A percentile compares a stretch with the other conserved stretches of the same genome.
Conservation (phyloP, 2,329 filamentous ascomycete species). For the Lanzia echinophila region DNA sequence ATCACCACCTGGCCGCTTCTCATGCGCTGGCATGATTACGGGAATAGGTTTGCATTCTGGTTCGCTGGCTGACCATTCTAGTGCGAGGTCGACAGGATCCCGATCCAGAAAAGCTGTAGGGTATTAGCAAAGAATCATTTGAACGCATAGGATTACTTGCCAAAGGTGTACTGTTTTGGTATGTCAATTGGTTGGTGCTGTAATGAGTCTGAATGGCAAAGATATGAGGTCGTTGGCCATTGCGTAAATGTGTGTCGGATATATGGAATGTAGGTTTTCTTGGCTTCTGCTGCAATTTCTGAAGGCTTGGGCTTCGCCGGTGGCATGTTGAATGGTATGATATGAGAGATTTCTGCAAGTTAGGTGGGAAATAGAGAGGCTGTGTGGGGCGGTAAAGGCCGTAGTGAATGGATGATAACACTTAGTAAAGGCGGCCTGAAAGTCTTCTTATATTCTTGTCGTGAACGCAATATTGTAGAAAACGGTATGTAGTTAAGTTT, state of each 20-base stretch:
- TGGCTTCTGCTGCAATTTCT: constrained; percentile 68
- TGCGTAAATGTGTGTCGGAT: constrained; percentile 50
- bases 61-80: constrained; percentile 45
- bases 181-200: constrained; percentile 26
- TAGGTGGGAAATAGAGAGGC: neutral
- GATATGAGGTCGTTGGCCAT: constrained; percentile 53
- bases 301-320: constrained; percentile 55
- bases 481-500: too few relatives aligned
- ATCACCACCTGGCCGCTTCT: constrained; percentile 70
- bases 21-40: constrained; percentile 50
- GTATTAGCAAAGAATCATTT: neutral
- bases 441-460: too few relatives aligned
- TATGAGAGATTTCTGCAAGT: neutral
- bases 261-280: constrained; percentile 60
- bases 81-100: constrained; percentile 54
- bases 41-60: constrained; percentile 25
- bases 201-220: constrained; percentile 40
- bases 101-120: constrained; percentile 41
- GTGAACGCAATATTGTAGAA: too few relatives aligned
- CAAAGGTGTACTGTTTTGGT: constrained; percentile 36
- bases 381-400: neutral
- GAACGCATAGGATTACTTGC: constrained; percentile 29
- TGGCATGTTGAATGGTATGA: constrained; percentile 39
- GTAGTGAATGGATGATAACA: too few relatives aligned
- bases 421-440: too few relatives aligned